These are phyloP conservation scores for Beauveria brongniartii DNA, from an alignment of 2,329 filamentous ascomycete species.

Conservation along the genomic window DNA sequence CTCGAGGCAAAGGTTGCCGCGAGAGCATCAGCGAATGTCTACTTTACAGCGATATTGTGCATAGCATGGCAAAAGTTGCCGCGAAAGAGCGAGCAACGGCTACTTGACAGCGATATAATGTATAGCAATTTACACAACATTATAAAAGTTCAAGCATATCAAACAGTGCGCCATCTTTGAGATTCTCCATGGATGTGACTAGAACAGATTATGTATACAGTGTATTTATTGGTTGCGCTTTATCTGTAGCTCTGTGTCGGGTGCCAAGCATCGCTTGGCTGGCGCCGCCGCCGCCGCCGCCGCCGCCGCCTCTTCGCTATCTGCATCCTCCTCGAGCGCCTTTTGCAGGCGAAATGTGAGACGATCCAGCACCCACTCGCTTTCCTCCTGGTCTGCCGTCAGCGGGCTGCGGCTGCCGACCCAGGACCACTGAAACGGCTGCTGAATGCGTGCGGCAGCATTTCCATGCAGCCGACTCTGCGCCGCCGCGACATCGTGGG, in stretches of 20 bases:
- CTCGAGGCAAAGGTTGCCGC: not conserved
- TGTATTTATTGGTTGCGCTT: not conserved
- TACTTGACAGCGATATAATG: too few relatives aligned
- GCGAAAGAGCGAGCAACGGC: too few relatives aligned
- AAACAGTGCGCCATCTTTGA: not conserved
- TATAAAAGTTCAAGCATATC: not conserved
- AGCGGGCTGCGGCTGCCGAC: constrained; percentile 60
- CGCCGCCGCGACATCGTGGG: constrained; percentile 3
- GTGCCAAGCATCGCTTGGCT: not conserved
- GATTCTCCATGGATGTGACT: not conserved
- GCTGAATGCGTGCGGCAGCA: constrained; percentile 19
- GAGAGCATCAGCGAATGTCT: not conserved
- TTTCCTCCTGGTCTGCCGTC: constrained; percentile 60
- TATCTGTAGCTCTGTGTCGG: not conserved
- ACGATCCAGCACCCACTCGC: constrained; percentile 64
- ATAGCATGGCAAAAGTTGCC: too few relatives aligned
- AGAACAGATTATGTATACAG: not conserved
- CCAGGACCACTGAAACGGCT: constrained; percentile 57
- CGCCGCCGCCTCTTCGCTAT: constrained; percentile 13
- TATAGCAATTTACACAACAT: too few relatives aligned
- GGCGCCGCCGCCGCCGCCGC: not conserved
- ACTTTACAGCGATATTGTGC: not conserved
- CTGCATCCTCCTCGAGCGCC: constrained; percentile 17
- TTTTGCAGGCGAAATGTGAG: constrained; percentile 46
- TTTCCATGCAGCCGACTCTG: constrained; percentile 13